A percentile compares a stretch with the other conserved stretches of the same genome.
Evolutionary conservation across 2,329 filamentous ascomycete genomes (phyloP).

Genomic region (Aspergillus hiratsukae): DNA sequence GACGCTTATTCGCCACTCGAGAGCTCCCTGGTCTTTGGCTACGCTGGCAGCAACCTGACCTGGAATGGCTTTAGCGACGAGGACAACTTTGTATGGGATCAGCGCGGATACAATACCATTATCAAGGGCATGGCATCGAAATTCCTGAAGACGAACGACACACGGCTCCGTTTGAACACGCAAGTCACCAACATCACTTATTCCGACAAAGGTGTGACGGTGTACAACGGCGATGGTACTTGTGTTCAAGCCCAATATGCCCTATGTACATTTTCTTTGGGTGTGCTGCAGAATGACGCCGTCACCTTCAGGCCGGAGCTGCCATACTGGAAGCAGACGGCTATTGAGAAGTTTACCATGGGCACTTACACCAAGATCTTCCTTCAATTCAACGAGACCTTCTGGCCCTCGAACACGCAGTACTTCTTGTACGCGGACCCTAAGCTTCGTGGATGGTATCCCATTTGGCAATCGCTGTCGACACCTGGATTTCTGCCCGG

Average conservation of each 20-base stretch:
- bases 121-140: slow-evolving; percentile 54
- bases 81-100: slow-evolving; percentile 60
- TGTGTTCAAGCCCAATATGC: slow-evolving; percentile 59
- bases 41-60: slow-evolving; percentile 54
- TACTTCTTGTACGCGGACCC: slow-evolving; percentile 53
- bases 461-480: slow-evolving; percentile 62
- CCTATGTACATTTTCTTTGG: slow-evolving; percentile 63
- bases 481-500: slow-evolving; percentile 55
- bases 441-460: slow-evolving; percentile 49
- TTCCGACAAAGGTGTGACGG: slow-evolving; percentile 48
- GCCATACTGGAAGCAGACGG: slow-evolving; percentile 60
- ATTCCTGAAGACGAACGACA: slow-evolving; percentile 55
- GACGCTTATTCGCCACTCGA: slow-evolving; percentile 53
- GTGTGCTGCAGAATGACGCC: slow-evolving; percentile 60
- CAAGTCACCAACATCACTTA: slow-evolving; percentile 54
- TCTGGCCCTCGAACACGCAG: slow-evolving; percentile 57
- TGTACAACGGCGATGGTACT: slow-evolving; percentile 51
- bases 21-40: slow-evolving; percentile 52
- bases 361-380: slow-evolving; percentile 72
- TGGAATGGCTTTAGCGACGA: slow-evolving; percentile 58
- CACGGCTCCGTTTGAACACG: slow-evolving; percentile 56
- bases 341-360: slow-evolving; percentile 63
- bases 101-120: slow-evolving; percentile 57
- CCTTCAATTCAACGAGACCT: slow-evolving; percentile 62
- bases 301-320: slow-evolving; percentile 57